Percentiles rank a stretch among this genome's conserved stretches.
phyloP scores from a whole-genome alignment of 2,329 filamentous ascomycete genomes.

The Colletotrichum sp. region DNA sequence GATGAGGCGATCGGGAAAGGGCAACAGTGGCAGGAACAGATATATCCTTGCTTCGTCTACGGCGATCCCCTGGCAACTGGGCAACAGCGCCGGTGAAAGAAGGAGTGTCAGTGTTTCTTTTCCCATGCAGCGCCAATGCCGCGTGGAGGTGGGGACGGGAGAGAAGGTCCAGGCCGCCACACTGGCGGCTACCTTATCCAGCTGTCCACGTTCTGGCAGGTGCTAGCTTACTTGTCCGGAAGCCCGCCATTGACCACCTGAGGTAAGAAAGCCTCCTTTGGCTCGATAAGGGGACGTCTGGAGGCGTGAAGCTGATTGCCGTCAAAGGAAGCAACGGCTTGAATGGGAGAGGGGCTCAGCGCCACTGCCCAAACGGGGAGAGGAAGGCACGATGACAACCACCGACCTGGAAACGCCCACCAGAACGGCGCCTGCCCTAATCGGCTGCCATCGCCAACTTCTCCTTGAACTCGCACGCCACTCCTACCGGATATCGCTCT shows the following conservation, averaged over 20 bases:
- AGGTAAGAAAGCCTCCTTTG: neutral
- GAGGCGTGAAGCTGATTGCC: neutral
- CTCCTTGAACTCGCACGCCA: neutral
- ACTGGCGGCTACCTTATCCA: neutral
- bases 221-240: neutral
- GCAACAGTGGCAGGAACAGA: neutral
- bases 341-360: neutral
- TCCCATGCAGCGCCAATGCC: constrained; percentile 1
- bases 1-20: neutral
- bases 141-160: constrained; percentile 9
- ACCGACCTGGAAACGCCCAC: neutral
- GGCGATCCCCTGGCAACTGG: neutral
- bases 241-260: neutral
- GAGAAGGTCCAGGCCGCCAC: neutral
- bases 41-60: constrained; percentile 1
- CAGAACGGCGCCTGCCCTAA: neutral
- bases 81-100: constrained; percentile 2
- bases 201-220: neutral
- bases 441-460: neutral
- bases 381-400: neutral
- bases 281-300: neutral
- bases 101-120: constrained; percentile 10
- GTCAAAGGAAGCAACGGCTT: neutral
- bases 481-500: neutral
- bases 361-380: neutral